Conservation (phyloP, 768 basidiomycete species). For the Basidioascus undulatus region DNA sequence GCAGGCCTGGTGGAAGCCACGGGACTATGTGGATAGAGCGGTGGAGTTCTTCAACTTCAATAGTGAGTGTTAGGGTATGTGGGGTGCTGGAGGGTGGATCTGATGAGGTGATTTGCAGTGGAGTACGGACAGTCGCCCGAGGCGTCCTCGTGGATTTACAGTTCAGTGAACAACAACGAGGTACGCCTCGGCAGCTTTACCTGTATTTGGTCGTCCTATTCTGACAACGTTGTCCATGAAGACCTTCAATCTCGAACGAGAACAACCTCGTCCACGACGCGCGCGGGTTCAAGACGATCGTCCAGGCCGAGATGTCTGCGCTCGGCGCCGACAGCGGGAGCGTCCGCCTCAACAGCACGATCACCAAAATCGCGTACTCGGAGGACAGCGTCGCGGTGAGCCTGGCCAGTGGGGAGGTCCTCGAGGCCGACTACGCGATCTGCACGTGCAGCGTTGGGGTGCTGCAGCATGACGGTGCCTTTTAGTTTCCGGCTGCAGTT, state of each 20-base stretch:
- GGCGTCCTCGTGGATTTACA: constrained; percentile 36
- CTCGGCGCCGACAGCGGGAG: constrained; percentile 25
- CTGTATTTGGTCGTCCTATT: constrained; percentile 32
- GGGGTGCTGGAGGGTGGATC: background rate
- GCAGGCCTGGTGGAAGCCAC: constrained; percentile 26
- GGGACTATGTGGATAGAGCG: constrained; percentile 26
- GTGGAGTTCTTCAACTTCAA: constrained; percentile 37
- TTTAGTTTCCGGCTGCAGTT: no score
- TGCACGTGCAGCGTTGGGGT: constrained; percentile 49
- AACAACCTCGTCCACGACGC: background rate
- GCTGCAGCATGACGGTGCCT: constrained; percentile 36
- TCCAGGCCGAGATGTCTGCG: constrained; percentile 34
- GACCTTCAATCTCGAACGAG: constrained; percentile 30
- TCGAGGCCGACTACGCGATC: constrained; percentile 34
- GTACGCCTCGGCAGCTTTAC: no score
- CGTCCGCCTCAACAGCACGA: constrained; percentile 27
- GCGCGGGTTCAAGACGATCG: constrained; percentile 26
- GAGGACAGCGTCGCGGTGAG: constrained; percentile 26
- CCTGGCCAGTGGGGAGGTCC: constrained; percentile 22
- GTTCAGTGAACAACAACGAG: constrained; percentile 31
- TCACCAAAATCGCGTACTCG: constrained; percentile 27
- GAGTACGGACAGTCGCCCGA: constrained; percentile 39
- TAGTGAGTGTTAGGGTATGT: constrained; percentile 14
- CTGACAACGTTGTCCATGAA: constrained; percentile 30
- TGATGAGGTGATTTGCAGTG: background rate